Evolutionary conservation across 2,329 filamentous ascomycete genomes (phyloP).

Genomic region (Clarireedia hainanense): DNA sequence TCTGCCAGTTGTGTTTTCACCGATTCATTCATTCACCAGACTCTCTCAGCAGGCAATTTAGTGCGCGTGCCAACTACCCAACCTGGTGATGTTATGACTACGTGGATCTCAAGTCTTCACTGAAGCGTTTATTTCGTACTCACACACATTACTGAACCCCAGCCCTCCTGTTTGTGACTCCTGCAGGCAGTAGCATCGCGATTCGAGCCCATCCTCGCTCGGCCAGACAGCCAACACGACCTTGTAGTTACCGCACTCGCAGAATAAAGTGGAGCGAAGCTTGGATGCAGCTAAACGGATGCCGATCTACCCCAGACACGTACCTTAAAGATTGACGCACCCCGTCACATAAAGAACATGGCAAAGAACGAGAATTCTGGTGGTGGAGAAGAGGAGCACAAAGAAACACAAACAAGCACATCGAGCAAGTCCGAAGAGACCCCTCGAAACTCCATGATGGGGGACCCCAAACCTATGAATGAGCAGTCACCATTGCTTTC

Average conservation of each 20-base stretch:
- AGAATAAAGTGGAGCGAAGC: background rate
- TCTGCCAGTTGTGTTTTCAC: background rate
- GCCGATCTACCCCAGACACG: too few species aligned
- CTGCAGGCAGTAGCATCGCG: background rate
- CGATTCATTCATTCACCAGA: constrained; percentile 9
- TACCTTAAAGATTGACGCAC: background rate
- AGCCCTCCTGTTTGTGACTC: background rate
- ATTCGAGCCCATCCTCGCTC: background rate
- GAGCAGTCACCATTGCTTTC: constrained; percentile 45
- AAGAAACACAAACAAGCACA: constrained; percentile 3
- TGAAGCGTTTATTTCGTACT: too few species aligned
- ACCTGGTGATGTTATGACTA: constrained; percentile 7
- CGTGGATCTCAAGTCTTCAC: background rate
- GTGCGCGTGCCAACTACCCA: constrained; percentile 1
- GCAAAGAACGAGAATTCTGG: constrained; percentile 10
- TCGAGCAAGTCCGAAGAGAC: background rate
- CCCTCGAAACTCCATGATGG: background rate
- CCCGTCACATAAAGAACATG: constrained; percentile 8
- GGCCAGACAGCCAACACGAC: background rate
- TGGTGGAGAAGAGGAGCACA: constrained; percentile 5
- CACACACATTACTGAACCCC: background rate
- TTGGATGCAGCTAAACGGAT: background rate
- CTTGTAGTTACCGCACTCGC: background rate
- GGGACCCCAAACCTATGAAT: constrained; percentile 27
- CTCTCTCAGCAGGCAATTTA: background rate